Conservation (phyloP, 257 asterid species). For the Jacaranda mimosifolia region DNA sequence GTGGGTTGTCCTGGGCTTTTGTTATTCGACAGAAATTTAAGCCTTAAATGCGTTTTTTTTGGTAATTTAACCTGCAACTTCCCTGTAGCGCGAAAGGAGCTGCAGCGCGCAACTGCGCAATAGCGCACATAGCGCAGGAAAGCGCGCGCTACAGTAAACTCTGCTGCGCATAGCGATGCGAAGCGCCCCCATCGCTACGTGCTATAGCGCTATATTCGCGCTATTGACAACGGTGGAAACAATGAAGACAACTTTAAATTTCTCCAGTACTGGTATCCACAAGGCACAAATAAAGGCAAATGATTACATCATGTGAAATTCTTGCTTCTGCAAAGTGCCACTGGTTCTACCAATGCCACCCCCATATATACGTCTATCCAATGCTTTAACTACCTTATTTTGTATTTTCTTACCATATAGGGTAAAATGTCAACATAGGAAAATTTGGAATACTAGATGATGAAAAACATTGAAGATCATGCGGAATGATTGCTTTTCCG, state of each 20-base stretch:
- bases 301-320: slow-evolving; percentile 1
- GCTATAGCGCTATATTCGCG: no score
- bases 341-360: slow-evolving; percentile 28
- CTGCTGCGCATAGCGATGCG: no score
- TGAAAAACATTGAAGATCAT: not conserved
- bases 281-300: slow-evolving; percentile 7
- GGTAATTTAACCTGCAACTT: no score
- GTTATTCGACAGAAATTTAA: no score
- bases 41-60: no score
- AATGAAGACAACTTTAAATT: slow-evolving; percentile 24
- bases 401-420: not conserved
- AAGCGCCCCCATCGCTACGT: no score
- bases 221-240: no score
- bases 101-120: no score
- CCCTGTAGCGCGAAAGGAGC: no score
- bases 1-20: no score
- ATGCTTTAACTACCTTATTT: not conserved
- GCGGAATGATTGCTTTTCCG: not conserved
- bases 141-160: no score
- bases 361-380: not conserved
- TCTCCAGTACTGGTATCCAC: slow-evolving; percentile 4
- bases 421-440: not conserved
- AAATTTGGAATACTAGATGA: not conserved
- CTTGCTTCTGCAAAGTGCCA: not conserved
- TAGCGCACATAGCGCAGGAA: no score